Evolutionary conservation across 106 monocot genomes (phyloP), one percentile per base, ranked within the genome.

Genomic region (Apostasia shenzhenica): DNA sequence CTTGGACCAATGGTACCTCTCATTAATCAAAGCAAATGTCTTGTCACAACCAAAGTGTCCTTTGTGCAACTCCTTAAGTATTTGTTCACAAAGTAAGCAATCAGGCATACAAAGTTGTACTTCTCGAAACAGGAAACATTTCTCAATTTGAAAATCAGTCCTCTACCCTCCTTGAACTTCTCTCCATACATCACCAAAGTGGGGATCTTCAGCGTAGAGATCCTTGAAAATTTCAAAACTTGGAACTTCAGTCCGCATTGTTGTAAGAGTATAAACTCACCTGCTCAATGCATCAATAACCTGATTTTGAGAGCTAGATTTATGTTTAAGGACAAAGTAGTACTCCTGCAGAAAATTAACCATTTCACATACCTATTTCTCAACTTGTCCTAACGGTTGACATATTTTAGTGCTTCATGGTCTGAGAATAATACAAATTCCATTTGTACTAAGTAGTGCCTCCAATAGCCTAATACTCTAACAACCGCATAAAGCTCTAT

Each of bases 21-120:
- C 54, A 1, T 70, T 4, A 3, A 70, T 42, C 13, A 55, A 41
- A 0, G 3, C 6, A 65, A 70, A 56, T 3, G 41, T 70, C 14
- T 70, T 70, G 55, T 70, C 55, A 6, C 69, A 7, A 5, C 69
- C 69, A 57, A 70, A 70, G 13, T 70, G 69, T 6, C 69, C 69
- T n/a, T 9, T 41, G 14, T 62, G 41, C 38, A 6, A 5, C 38
- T 4, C 38, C 59, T 12, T 13, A 14, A 39, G 45, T 14, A 13
- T 4, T 37, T 50, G 51, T 14, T 70, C 43, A n/a, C 54, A 4
- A 1, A 70, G 56, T 0, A 56, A 70, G 56, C 54, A 55, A 0
- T 41, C 45, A 13, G 41, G 55, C 12, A 70, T 70, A 38, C 43
- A 70, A 5, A 70, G 46, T 44, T 14, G 40, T 39, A 10, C 44